These are phyloP conservation scores for Paracoccidioides brasiliensis DNA, from an alignment of 2,329 filamentous ascomycete genomes.

Conservation along the genomic window DNA sequence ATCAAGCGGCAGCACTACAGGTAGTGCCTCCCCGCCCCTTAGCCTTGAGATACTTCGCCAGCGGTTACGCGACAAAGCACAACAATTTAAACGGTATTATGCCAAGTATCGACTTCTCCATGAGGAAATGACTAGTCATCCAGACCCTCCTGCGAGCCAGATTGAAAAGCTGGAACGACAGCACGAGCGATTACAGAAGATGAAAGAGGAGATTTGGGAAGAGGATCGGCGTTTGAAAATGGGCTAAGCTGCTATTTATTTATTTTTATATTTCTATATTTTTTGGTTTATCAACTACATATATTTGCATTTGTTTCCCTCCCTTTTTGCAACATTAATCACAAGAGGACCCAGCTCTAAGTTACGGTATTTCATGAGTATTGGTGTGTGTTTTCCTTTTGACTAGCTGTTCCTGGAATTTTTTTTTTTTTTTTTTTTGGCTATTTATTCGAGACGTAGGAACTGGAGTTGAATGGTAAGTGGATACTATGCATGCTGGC, in stretches of 20 bases:
- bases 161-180: constrained; percentile 41
- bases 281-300: neutral
- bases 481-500: no score
- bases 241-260: neutral
- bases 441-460: neutral
- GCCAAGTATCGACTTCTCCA: constrained; percentile 45
- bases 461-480: no score
- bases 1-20: constrained; percentile 30
- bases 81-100: constrained; percentile 45
- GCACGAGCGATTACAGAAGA: constrained; percentile 40
- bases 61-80: constrained; percentile 29
- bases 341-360: neutral
- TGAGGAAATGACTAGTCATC: constrained; percentile 28
- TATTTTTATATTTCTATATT: neutral
- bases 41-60: constrained; percentile 25
- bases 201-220: constrained; percentile 46
- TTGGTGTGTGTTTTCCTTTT: no score
- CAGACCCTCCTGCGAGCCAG: constrained; percentile 37
- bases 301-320: neutral
- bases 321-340: neutral
- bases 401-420: neutral
- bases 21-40: constrained; percentile 28
- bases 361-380: neutral
- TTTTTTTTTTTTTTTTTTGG: neutral
- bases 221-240: constrained; percentile 26